Evolutionary conservation across 805 yeast species (phyloP).

Genomic region (Suhomyces emberorum): DNA sequence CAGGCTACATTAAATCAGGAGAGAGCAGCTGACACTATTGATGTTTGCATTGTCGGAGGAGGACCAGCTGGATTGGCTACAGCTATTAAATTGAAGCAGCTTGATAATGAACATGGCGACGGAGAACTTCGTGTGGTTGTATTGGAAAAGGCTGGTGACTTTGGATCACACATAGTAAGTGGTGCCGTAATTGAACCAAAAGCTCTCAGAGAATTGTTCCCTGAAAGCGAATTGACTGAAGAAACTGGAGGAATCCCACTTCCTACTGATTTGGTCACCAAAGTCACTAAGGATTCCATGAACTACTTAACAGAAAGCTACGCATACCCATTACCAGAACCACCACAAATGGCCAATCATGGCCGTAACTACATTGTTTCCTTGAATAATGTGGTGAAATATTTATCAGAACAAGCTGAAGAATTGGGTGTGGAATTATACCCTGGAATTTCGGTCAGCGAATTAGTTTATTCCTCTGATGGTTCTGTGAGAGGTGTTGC

Average conservation of each 20-base stretch:
- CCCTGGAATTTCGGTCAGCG: slow-evolving; percentile 85
- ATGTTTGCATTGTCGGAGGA: slow-evolving; percentile 94
- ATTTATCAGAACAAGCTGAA: slow-evolving; percentile 85
- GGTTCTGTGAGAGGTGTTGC: slow-evolving; percentile 84
- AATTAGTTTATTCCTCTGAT: slow-evolving; percentile 56
- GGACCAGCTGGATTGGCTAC: slow-evolving; percentile 98
- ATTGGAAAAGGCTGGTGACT: slow-evolving; percentile 86
- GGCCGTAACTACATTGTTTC: slow-evolving; percentile 85
- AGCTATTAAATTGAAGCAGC: slow-evolving; percentile 83
- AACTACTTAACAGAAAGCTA: slow-evolving; percentile 58
- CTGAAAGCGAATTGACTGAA: slow-evolving; percentile 54
- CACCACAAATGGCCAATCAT: slow-evolving; percentile 82
- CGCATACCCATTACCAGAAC: slow-evolving; percentile 80
- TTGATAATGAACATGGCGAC: slow-evolving; percentile 62
- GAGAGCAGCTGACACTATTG: slow-evolving; percentile 82
- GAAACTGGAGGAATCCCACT: slow-evolving; percentile 60
- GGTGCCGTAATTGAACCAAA: slow-evolving; percentile 95
- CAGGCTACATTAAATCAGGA: slow-evolving; percentile 39
- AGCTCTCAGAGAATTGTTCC: slow-evolving; percentile 80
- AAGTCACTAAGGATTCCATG: slow-evolving; percentile 74
- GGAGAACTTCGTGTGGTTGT: slow-evolving; percentile 82
- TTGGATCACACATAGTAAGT: slow-evolving; percentile 88
- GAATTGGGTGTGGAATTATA: slow-evolving; percentile 91
- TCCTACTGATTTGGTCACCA: slow-evolving; percentile 73
- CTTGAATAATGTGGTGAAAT: slow-evolving; percentile 73